Evolutionary conservation across 805 yeast genomes (phyloP).

Genomic region (Candida pini): DNA sequence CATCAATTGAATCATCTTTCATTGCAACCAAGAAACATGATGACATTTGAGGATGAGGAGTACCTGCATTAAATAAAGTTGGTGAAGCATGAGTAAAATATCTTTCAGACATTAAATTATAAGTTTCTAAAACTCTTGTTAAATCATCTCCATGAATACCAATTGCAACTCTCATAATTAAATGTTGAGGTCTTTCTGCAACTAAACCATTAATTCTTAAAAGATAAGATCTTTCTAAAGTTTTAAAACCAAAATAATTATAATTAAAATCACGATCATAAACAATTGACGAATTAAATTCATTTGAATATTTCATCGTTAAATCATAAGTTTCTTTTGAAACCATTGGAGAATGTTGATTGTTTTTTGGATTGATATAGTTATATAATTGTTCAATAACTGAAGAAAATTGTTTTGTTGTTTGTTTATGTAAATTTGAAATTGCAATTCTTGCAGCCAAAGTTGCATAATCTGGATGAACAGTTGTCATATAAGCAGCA

Average conservation of each 20-base stretch:
- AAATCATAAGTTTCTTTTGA: slow-evolving; percentile 58
- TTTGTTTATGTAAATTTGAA: slow-evolving; percentile 90
- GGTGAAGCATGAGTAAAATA: slow-evolving; percentile 60
- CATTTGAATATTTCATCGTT: slow-evolving; percentile 59
- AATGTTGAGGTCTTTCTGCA: slow-evolving; percentile 58
- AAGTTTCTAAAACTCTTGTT: slow-evolving; percentile 47
- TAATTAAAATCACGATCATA: slow-evolving; percentile 61
- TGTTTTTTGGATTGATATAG: slow-evolving; percentile 79
- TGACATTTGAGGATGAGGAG: slow-evolving; percentile 55
- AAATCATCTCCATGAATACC: slow-evolving; percentile 57
- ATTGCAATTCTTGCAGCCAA: slow-evolving; percentile 95
- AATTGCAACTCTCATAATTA: slow-evolving; percentile 56
- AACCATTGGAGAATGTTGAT: slow-evolving; percentile 60
- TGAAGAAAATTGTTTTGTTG: slow-evolving; percentile 77
- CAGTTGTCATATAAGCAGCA: slow-evolving; percentile 95
- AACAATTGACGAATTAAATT: slow-evolving; percentile 66
- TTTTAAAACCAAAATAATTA: slow-evolving; percentile 58
- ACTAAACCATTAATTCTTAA: slow-evolving; percentile 50
- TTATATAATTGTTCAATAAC: slow-evolving; percentile 68
- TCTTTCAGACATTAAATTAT: slow-evolving; percentile 54
- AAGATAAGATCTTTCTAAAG: slow-evolving; percentile 54
- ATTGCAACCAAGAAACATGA: slow-evolving; percentile 60
- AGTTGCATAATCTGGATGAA: slow-evolving; percentile 96
- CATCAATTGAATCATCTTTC: slow-evolving; percentile 60
- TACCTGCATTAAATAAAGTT: slow-evolving; percentile 57